Conservation (phyloP, 139 green algal species). For the Tetraselmis striata region DNA sequence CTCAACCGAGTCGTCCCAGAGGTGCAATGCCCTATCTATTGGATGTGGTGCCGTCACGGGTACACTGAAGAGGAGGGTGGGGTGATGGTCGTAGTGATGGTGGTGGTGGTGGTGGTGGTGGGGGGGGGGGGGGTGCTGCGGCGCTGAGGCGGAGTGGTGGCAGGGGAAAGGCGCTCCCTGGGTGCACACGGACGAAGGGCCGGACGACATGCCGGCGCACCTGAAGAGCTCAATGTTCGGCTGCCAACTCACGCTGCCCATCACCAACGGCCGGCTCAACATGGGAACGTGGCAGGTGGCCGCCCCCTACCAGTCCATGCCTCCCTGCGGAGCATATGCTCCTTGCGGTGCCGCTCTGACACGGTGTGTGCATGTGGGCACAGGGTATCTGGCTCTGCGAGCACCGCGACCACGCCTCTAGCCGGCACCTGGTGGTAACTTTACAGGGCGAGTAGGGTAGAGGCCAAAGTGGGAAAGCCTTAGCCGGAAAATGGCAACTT, state of each 20-base stretch:
- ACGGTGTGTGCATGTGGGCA: not conserved
- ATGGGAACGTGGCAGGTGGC: slow-evolving; percentile 62
- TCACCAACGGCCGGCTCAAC: slow-evolving; percentile 44
- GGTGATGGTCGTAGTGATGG: too few species aligned
- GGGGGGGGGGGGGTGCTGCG: too few species aligned
- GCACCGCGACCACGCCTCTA: slow-evolving; percentile 39
- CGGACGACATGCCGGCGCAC: slow-evolving; percentile 57
- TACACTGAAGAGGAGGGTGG: too few species aligned
- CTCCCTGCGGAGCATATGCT: too few species aligned
- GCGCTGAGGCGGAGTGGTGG: too few species aligned
- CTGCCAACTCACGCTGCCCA: slow-evolving; percentile 49
- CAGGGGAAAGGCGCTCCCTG: slow-evolving; percentile 44
- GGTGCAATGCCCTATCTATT: too few species aligned
- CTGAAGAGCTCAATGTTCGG: slow-evolving; percentile 51
- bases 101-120: too few species aligned
- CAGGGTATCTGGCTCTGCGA: slow-evolving; percentile 57
- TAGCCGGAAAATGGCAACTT: too few species aligned
- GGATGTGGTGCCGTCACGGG: too few species aligned
- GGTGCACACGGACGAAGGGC: slow-evolving; percentile 54
- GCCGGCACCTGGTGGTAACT: slow-evolving; percentile 36
- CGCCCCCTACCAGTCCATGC: not conserved
- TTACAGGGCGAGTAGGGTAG: slow-evolving; percentile 40
- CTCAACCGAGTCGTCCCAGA: slow-evolving; percentile 55
- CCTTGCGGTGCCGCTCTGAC: not conserved
- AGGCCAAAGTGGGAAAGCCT: too few species aligned